phyloP scores from a whole-genome alignment of 108 stramenopile species.

The Asterionellopsis glacialis region DNA sequence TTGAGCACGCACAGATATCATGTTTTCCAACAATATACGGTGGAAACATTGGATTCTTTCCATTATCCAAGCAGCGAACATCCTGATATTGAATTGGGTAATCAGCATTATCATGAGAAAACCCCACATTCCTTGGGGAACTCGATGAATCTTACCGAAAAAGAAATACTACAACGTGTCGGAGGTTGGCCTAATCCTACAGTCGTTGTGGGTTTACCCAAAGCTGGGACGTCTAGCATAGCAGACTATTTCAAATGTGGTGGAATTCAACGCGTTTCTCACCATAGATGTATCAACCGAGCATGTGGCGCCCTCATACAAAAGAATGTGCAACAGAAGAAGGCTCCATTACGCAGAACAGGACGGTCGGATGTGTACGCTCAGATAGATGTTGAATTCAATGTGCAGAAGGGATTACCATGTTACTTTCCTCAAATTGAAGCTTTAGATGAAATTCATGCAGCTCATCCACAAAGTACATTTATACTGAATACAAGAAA shows the following conservation, averaged over 20 bases:
- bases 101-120: no score
- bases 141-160: no score
- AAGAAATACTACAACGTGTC: no score
- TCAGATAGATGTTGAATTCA: constrained; percentile 1
- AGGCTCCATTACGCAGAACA: background rate
- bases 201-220: constrained; percentile 4
- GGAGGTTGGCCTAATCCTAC: background rate
- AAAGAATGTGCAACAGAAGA: background rate
- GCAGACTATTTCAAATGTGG: background rate
- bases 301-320: constrained; percentile 1
- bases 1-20: no score
- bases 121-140: no score
- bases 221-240: background rate
- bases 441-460: constrained; percentile 5
- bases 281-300: background rate
- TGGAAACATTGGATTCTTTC: no score
- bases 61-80: no score
- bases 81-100: no score
- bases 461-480: background rate
- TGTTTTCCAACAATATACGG: no score
- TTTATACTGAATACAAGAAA: constrained; percentile 6
- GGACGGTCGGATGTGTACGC: constrained; percentile 3
- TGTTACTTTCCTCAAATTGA: constrained; percentile 10
- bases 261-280: background rate
- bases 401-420: background rate